These are phyloP conservation scores for Cupressus sempervirens DNA, from an alignment of 75 land plant genomes.

Conservation along the genomic window DNA sequence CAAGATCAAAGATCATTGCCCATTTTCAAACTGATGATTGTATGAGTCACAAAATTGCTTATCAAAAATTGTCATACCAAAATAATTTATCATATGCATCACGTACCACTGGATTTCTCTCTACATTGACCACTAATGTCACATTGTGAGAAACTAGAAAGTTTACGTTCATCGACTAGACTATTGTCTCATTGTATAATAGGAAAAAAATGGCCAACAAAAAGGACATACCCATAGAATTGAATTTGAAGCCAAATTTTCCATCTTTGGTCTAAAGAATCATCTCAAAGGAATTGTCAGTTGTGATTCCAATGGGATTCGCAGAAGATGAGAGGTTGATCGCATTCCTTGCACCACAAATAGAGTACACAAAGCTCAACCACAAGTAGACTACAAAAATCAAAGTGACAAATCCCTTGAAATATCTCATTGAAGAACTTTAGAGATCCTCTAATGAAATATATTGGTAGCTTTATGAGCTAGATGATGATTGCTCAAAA, in stretches of 20 bases:
- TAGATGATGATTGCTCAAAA: too few species aligned
- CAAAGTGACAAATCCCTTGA: not conserved
- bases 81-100: constrained; percentile 19
- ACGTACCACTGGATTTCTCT: not conserved
- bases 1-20: too few species aligned
- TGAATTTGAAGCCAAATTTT: not conserved
- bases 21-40: too few species aligned
- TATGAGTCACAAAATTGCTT: too few species aligned
- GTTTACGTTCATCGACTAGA: not conserved
- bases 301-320: not conserved
- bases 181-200: not conserved
- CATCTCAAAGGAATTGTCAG: not conserved
- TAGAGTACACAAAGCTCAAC: not conserved
- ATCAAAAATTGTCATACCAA: constrained; percentile 54
- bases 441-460: not conserved
- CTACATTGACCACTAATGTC: not conserved
- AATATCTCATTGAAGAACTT: not conserved
- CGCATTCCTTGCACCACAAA: not conserved
- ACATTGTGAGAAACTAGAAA: not conserved
- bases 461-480: too few species aligned
- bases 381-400: not conserved
- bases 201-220: not conserved
- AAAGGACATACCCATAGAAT: not conserved
- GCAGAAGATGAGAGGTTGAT: not conserved
- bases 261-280: not conserved